Evolutionary conservation across 228 moss, liverwort and hornwort species (phyloP), one percentile per base, ranked within the genome.

Genomic region (Sphagnum fallax): DNA sequence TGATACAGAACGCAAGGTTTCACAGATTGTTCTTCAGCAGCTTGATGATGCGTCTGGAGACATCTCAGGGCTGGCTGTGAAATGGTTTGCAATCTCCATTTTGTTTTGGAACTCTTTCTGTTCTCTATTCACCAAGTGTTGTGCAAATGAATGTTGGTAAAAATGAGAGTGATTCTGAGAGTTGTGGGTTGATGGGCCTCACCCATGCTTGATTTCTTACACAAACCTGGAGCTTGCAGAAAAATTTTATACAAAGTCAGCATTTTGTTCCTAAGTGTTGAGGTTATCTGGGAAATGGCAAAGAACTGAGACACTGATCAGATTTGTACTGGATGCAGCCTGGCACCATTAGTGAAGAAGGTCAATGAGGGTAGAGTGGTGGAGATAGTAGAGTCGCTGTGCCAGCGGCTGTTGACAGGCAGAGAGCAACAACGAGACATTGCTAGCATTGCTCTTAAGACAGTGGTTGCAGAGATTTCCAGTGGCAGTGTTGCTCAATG

Each of bases 41-140:
- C 98, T 98, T 74, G 98, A 98, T 83, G 98, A 98, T 83, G 91
- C 94, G 48, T 98, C 98, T 70, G 98, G 98, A 69, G 98, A 98
- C 73, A 98, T 98, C 74, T 94, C 98, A 53, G 98, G 98, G 53
- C 91, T 98, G 71, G 98, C 98, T 62, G 98, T 98, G 51, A 98
- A 98, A 74, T 98, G 98, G 98, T 98, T 78, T 62, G 79, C 32
- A 32, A 2, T 32, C 32, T 32, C 32, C 32, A 32, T 32, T 32
- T 32, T 32, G 32, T 32, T 32, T 32, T 32, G 32, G 32, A 32
- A 32, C 32, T 32, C 32, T 32, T 32, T 32, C 2, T 32, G 32
- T 32, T 32, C 32, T 32, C 32, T 32, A 32, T 32, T 32, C 32
- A 32, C 32, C 32, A 32, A 32, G 32, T 32, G 2, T 32, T 32